Base-by-base conservation (phyloP, 306 rosid genomes). In the Corylus avellana region DNA sequence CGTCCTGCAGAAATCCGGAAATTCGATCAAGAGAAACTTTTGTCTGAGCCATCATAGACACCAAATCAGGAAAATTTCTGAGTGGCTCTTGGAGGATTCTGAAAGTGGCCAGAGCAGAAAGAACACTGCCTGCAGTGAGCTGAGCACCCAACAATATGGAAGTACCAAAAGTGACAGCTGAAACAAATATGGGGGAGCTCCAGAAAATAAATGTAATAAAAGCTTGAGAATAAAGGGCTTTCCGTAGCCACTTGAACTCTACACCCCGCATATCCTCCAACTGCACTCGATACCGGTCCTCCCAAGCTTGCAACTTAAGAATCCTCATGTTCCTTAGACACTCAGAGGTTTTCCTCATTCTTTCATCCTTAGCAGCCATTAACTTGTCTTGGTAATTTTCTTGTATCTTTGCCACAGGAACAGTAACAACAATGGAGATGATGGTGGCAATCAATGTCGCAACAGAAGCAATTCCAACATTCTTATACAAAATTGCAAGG, bases 251-350 rank as follows among this genome's bases (percentile, higher is more conserved):
- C 85, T 87, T 93, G 89, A 89, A 96, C 89, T 96, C 99, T 57
- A 93, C 96, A 47, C 91, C 88, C 1, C 98, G 93, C 98, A 96
- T 96, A 53, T 96, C 96, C 90, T 96, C 98, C 81, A 96, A 81
- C 87, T 44, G 83, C 37, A 84, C 76, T 55, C 85, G 86, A 84
- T 96, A 96, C 79, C 99, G 87, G 12, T 89, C 97, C 83, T 96
- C 99, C 99, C 97, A 96, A 81, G 98, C 99, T 93, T 96, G 97
- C 85, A 96, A 84, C 89, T 96, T 96, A 80, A 96, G 96, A 85
- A 91, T 89, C 92, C 98, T 88, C 99, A 93, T 96, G 85, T 93
- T 96, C 89, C 94, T 91, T 53, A 96, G 80, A 77, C 96, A 92
- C 90, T 93, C 99, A 0, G 99, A 96, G 64, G 99, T 96, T 88